Percentiles rank a stretch among this genome's conserved stretches.
Evolutionary conservation across 306 rosid species (phyloP).

Genomic region (Cicer cuneatum): DNA sequence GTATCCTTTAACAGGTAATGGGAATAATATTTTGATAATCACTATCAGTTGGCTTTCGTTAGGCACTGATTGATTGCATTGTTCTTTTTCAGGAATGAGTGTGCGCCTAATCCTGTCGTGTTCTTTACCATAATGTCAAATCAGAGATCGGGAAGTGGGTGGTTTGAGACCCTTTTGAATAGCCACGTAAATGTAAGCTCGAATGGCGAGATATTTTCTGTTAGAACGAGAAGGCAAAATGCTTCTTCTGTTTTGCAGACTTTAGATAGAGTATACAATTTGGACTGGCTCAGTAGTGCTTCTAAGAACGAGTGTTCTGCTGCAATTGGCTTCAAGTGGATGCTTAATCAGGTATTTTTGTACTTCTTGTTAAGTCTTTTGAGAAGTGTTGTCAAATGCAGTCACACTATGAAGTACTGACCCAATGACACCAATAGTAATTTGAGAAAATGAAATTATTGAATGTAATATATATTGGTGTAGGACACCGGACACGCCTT

Average conservation of each 20-base stretch:
- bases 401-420: too few species aligned
- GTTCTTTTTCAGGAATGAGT: conserved; percentile 68
- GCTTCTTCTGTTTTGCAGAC: conserved; percentile 72
- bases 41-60: conserved; percentile 24
- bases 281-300: conserved; percentile 96
- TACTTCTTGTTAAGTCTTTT: background rate
- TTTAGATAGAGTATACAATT: conserved; percentile 80
- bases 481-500: too few species aligned
- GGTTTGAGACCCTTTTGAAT: conserved; percentile 92
- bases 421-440: too few species aligned
- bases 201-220: conserved; percentile 89
- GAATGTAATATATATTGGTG: too few species aligned
- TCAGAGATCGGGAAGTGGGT: conserved; percentile 98
- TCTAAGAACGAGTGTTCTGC: conserved; percentile 94
- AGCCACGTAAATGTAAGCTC: conserved; percentile 88
- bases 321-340: conserved; percentile 98
- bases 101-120: conserved; percentile 78
- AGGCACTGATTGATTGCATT: conserved; percentile 29
- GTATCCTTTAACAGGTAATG: conserved; percentile 80
- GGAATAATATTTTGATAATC: conserved; percentile 22
- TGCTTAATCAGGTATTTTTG: conserved; percentile 87
- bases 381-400: too few species aligned
- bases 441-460: too few species aligned
- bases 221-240: conserved; percentile 69
- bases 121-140: conserved; percentile 82